Evolutionary conservation across 441 rosid genomes (phyloP), one percentile per base, ranked within the genome.

Genomic region (Pelargonium hybrid): DNA sequence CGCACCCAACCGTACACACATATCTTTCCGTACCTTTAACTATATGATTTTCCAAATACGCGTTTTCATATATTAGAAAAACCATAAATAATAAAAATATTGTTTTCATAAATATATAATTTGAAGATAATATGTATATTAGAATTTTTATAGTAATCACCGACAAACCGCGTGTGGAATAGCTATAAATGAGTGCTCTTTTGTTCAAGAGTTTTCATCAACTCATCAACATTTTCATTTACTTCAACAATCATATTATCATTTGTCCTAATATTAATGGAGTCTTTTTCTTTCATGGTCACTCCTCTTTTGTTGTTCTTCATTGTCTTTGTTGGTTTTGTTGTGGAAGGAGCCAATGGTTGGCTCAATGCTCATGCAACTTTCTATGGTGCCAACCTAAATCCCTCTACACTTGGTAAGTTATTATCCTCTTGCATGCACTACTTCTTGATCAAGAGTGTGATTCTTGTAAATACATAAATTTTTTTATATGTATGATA

Each of bases 361-460:
- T 91, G 93, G 93, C 20, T 82, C 78, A 71, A 65, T 67, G 93
- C 89, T 34, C 93, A 86, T 77, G 93, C 95, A 57, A 87, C 97
- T 64, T 91, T 73, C 82, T 86, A 91, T 79, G 97, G 93, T 59
- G 91, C 88, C 74, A 76, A 89, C 70, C 89, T 89, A 66, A 87
- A 83, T 66, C 97, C 95, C 59, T 76, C 83, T 75, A 82, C 91
- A 66, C 89, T 91, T 20, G 94, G 96, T 88, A 86, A 18, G 62
- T 20, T 15, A 14, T 48, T 48, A 39, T 39, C 45, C 0, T 39
- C 45, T 39, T 39, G 45, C 11, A 39, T 39, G 45, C 11, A 39
- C 11, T 39, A 9, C 45, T 0, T 39, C 9, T 39, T n/a, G 10
- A 37, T 39, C 45, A 39, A 39, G 13, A 39, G 45, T 39, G 45